Evolutionary conservation across 108 stramenopile species (phyloP).

Genomic region (Skeletonema costatum): DNA sequence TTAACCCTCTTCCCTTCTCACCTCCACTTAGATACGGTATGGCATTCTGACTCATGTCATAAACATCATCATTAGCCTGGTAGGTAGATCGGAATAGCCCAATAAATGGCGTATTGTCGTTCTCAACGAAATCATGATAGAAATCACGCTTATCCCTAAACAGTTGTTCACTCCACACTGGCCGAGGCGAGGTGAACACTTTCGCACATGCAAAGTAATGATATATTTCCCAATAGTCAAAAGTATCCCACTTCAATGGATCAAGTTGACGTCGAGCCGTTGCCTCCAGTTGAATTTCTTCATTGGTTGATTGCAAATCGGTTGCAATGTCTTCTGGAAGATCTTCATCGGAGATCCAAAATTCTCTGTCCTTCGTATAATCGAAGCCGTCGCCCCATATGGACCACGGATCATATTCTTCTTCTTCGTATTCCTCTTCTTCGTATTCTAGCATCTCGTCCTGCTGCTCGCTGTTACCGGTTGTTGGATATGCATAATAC

Average conservation of each 20-base stretch:
- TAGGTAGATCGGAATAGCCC: not conserved
- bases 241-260: not conserved
- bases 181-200: not conserved
- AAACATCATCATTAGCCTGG: not conserved
- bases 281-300: not conserved
- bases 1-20: not conserved
- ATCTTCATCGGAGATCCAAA: too few relatives aligned
- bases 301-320: not conserved
- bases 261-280: not conserved
- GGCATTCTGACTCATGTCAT: not conserved
- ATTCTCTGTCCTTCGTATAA: too few relatives aligned
- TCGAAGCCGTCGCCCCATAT: too few relatives aligned
- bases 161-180: not conserved
- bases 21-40: not conserved
- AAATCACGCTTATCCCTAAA: not conserved
- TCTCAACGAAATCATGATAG: not conserved
- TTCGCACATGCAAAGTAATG: not conserved
- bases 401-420: too few relatives aligned
- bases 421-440: too few relatives aligned
- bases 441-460: too few relatives aligned
- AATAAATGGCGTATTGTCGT: not conserved
- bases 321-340: too few relatives aligned
- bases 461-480: too few relatives aligned
- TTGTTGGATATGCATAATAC: too few relatives aligned
- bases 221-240: not conserved